These are phyloP conservation scores for Aspergillus incahuasiensis DNA, from an alignment of 495 filamentous ascomycete species.

Conservation along the genomic window DNA sequence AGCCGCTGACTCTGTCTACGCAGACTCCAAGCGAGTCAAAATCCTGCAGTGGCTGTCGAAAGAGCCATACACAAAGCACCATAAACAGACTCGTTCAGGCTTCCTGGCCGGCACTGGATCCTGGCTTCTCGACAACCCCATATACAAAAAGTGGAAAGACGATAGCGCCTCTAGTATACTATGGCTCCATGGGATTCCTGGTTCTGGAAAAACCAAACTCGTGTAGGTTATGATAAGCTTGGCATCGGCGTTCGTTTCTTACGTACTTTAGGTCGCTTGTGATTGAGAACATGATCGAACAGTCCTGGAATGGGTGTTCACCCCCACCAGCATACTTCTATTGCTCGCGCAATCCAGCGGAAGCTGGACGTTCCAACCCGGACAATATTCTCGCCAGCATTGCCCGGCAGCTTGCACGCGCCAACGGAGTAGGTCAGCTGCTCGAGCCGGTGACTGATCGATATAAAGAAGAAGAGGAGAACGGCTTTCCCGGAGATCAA, in stretches of 20 bases:
- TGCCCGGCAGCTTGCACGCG: conserved; percentile 19
- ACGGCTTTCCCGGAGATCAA: too few relatives aligned
- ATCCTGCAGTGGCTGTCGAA: too few relatives aligned
- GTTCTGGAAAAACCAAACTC: background rate
- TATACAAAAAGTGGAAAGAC: background rate
- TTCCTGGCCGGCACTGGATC: too few relatives aligned
- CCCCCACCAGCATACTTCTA: conserved; percentile 22
- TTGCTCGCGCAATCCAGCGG: conserved; percentile 22
- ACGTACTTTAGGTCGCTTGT: too few relatives aligned
- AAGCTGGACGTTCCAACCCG: conserved; percentile 22
- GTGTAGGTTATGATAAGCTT: background rate
- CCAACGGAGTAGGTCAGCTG: background rate
- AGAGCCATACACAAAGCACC: too few relatives aligned
- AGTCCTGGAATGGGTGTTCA: background rate
- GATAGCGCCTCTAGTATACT: background rate
- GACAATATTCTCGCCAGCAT: conserved; percentile 24
- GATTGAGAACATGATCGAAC: too few relatives aligned
- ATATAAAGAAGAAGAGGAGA: background rate
- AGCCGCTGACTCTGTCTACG: too few relatives aligned
- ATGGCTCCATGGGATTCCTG: background rate
- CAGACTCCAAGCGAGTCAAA: too few relatives aligned
- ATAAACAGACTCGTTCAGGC: too few relatives aligned
- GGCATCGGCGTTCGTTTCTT: too few relatives aligned
- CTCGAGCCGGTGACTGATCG: background rate
- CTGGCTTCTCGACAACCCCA: background rate